Evolutionary conservation across 164 flowering plant genomes (phyloP).

Genomic region (Magnolia kwangsiensis): DNA sequence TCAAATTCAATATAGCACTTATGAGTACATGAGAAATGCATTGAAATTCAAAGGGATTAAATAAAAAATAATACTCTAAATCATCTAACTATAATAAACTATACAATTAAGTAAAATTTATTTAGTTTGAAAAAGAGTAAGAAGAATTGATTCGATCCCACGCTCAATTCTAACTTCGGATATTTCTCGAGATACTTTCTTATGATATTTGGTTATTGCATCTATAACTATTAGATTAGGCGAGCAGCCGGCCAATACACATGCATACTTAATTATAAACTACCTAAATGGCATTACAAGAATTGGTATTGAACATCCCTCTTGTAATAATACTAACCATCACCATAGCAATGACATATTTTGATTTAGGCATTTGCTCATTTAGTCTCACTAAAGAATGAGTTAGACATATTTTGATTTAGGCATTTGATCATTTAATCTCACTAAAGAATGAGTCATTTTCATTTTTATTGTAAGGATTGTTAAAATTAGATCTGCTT

Average conservation of each 20-base stretch:
- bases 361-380: too few species aligned
- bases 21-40: too few species aligned
- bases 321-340: not conserved
- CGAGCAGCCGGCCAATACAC: not conserved
- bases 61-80: too few species aligned
- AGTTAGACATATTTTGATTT: not conserved
- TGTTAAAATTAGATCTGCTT: conserved; percentile 4
- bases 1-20: too few species aligned
- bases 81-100: too few species aligned
- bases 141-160: too few species aligned
- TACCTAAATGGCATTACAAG: not conserved
- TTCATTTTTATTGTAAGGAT: not conserved
- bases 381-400: not conserved
- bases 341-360: not conserved
- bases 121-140: too few species aligned
- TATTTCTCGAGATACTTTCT: not conserved
- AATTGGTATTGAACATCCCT: not conserved
- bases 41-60: too few species aligned
- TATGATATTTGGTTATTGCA: not conserved
- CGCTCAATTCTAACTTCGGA: not conserved
- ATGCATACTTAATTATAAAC: not conserved
- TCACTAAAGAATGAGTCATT: not conserved
- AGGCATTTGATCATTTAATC: too few species aligned
- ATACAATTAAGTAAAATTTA: too few species aligned
- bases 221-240: not conserved